Evolutionary conservation across 768 basidiomycete species (phyloP).

Genomic region (Lactifluus echinatus): DNA sequence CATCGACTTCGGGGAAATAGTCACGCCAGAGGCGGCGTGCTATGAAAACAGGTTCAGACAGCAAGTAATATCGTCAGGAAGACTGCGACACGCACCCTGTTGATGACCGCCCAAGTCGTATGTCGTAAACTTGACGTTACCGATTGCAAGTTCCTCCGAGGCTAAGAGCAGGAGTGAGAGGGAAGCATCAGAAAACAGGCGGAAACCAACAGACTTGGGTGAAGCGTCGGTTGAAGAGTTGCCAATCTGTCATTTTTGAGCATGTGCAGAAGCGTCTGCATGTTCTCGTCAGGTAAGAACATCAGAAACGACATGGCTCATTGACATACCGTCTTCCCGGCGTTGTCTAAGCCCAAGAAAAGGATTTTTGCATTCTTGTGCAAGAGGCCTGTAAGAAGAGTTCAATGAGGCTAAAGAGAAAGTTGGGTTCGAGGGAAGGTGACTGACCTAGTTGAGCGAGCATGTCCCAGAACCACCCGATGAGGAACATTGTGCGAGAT

Average conservation of each 20-base stretch:
- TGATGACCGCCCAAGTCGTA: conserved; percentile 97
- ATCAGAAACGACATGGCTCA: not conserved
- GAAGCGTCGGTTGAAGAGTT: conserved; percentile 94
- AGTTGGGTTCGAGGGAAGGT: not conserved
- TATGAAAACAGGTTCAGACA: conserved; percentile 21
- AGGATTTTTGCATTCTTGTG: conserved; percentile 99
- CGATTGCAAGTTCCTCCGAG: conserved; percentile 97
- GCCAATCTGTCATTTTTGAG: conserved; percentile 98
- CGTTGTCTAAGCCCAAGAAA: conserved; percentile 98
- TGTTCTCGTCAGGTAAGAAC: not conserved
- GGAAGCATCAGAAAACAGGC: conserved; percentile 6
- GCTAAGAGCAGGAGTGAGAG: conserved; percentile 41
- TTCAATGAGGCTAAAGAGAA: not conserved
- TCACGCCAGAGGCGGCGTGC: conserved; percentile 99
- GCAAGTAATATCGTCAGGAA: not conserved
- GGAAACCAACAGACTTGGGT: conserved; percentile 68
- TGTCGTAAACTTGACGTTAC: conserved; percentile 98
- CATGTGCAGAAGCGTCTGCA: conserved; percentile 93
- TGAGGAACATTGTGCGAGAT: conserved; percentile 56
- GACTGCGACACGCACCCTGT: conserved; percentile 53
- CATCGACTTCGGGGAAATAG: conserved; percentile 99
- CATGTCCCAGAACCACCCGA: conserved; percentile 97
- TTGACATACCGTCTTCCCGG: conserved; percentile 86
- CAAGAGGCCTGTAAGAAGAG: conserved; percentile 51
- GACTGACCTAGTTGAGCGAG: conserved; percentile 82